phyloP scores from a whole-genome alignment of 2,329 filamentous ascomycete genomes.

The Exophiala mesophila region DNA sequence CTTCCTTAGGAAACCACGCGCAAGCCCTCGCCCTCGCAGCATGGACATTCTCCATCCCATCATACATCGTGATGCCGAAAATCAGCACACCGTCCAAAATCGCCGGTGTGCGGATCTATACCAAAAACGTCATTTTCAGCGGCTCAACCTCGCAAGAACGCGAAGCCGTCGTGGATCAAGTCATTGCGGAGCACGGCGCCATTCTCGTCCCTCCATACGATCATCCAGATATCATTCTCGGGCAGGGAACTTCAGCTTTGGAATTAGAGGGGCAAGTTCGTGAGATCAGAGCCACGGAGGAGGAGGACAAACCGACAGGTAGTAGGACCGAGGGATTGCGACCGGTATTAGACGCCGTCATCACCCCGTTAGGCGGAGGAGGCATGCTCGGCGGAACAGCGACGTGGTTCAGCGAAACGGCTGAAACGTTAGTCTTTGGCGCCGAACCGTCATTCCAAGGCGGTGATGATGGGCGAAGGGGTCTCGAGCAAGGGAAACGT shows the following conservation, averaged over 20 bases:
- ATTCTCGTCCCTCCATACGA: constrained; percentile 85
- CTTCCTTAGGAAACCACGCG: constrained; percentile 74
- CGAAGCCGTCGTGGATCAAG: constrained; percentile 66
- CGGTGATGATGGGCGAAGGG: constrained; percentile 74
- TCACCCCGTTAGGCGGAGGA: constrained; percentile 81
- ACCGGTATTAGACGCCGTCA: constrained; percentile 59
- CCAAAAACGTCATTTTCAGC: constrained; percentile 72
- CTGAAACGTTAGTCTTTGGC: constrained; percentile 68
- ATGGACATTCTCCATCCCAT: constrained; percentile 64
- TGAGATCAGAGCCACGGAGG: constrained; percentile 35
- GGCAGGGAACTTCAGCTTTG: constrained; percentile 83
- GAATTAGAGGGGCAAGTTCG: constrained; percentile 73
- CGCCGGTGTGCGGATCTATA: constrained; percentile 71
- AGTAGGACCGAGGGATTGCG: no score
- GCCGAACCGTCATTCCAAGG: constrained; percentile 79
- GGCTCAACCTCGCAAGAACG: constrained; percentile 76
- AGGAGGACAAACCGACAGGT: constrained; percentile 13
- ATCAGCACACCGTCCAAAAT: constrained; percentile 85
- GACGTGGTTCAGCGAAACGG: constrained; percentile 60
- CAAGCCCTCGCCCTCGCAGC: constrained; percentile 88
- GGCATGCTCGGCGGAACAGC: constrained; percentile 82
- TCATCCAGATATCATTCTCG: constrained; percentile 84
- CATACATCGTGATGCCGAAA: constrained; percentile 87
- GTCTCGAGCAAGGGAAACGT: constrained; percentile 58
- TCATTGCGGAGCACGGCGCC: constrained; percentile 68